Percentiles rank a stretch among this genome's conserved stretches.
Evolutionary conservation across 805 yeast genomes (phyloP).

Genomic region (Candida sphagnicola): DNA sequence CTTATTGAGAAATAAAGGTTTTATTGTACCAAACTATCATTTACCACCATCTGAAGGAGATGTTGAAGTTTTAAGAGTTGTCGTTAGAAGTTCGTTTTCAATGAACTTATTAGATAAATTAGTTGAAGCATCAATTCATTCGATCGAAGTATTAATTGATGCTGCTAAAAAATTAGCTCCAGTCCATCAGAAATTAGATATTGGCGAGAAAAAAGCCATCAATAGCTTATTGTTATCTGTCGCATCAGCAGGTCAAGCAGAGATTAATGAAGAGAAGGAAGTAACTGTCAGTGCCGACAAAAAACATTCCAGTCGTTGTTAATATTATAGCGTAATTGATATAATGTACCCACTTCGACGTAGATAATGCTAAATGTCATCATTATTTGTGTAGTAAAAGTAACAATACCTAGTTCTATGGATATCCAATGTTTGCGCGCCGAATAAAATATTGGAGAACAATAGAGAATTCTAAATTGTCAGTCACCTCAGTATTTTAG

Average conservation of each 20-base stretch:
- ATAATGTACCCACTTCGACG: too few species aligned
- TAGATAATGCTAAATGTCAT: too few species aligned
- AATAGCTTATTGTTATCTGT: constrained; percentile 50
- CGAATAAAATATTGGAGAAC: too few species aligned
- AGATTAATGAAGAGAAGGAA: constrained; percentile 18
- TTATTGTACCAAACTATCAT: constrained; percentile 87
- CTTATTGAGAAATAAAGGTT: constrained; percentile 72
- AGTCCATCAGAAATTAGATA: constrained; percentile 13
- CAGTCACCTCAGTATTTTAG: too few species aligned
- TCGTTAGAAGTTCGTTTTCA: constrained; percentile 68
- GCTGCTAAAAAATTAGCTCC: constrained; percentile 41
- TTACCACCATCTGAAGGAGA: constrained; percentile 59
- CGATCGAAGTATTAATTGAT: constrained; percentile 48
- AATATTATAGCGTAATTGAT: too few species aligned
- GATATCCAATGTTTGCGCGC: too few species aligned
- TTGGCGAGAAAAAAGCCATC: constrained; percentile 30
- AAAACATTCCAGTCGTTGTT: not conserved
- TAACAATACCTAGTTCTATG: too few species aligned
- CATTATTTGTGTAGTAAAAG: too few species aligned
- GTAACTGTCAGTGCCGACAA: constrained; percentile 11
- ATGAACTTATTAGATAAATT: constrained; percentile 58
- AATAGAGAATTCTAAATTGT: too few species aligned
- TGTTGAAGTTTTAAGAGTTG: constrained; percentile 78
- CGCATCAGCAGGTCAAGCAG: constrained; percentile 53
- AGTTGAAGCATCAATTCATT: constrained; percentile 55